phyloP scores from a whole-genome alignment of 805 yeast species.

The Brettanomyces naardenensis region DNA sequence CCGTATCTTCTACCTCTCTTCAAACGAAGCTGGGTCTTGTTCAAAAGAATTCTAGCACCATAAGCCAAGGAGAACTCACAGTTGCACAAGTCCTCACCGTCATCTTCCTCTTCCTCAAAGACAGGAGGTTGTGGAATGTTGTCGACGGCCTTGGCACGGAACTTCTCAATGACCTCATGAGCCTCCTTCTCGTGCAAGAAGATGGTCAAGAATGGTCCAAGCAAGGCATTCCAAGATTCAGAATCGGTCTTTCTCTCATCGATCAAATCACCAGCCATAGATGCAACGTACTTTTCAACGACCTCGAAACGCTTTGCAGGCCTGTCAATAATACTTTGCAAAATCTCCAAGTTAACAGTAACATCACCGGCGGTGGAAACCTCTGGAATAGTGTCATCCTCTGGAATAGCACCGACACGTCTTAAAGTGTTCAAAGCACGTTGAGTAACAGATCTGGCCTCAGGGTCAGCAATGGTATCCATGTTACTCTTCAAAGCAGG shows the following conservation, averaged over 20 bases:
- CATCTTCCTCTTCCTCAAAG: conserved; percentile 89
- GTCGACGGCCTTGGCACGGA: conserved; percentile 93
- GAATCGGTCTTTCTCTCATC: conserved; percentile 96
- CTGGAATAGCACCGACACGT: conserved; percentile 98
- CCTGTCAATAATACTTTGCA: conserved; percentile 63
- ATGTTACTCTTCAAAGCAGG: conserved; percentile 94
- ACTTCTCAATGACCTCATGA: conserved; percentile 83
- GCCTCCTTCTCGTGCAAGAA: conserved; percentile 92
- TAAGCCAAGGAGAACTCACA: conserved; percentile 99
- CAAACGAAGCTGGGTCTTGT: conserved; percentile 98
- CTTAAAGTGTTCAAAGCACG: conserved; percentile 96
- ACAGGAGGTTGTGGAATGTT: conserved; percentile 96
- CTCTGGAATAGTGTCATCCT: conserved; percentile 87
- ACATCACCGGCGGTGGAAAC: conserved; percentile 98
- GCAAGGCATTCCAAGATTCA: conserved; percentile 79
- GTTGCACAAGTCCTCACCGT: conserved; percentile 99
- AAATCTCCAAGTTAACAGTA: conserved; percentile 74
- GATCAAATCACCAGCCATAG: conserved; percentile 97
- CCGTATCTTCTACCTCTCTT: conserved; percentile 99
- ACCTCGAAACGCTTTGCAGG: conserved; percentile 70
- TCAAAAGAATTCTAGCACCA: conserved; percentile 99
- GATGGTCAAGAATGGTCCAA: conserved; percentile 92
- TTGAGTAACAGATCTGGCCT: conserved; percentile 96
- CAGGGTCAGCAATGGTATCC: conserved; percentile 98
- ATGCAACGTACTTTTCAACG: conserved; percentile 79